These are phyloP conservation scores for Eucalyptus regnans DNA, from an alignment of 345 rosid species.

Conservation along the genomic window DNA sequence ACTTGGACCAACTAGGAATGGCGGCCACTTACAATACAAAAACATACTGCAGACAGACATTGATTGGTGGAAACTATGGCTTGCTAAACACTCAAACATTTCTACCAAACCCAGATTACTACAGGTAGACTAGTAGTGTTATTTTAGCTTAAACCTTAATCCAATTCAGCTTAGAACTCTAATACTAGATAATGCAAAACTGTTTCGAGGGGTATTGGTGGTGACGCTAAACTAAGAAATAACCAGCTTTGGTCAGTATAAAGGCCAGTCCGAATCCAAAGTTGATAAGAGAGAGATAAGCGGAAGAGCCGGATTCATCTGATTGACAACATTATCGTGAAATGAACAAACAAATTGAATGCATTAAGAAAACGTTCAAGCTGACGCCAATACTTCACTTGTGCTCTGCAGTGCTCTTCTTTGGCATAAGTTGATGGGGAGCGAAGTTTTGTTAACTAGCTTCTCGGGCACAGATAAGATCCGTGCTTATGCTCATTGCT, in stretches of 20 bases:
- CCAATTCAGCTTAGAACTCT: background rate
- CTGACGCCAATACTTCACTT: background rate
- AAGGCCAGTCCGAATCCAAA: background rate
- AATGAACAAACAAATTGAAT: background rate
- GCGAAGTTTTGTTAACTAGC: conserved; percentile 6
- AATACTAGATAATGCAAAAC: background rate
- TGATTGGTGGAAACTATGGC: conserved; percentile 55
- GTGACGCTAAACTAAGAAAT: background rate
- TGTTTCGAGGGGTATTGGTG: background rate
- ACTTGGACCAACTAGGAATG: conserved; percentile 57
- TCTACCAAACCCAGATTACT: conserved; percentile 41
- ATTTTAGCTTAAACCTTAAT: background rate
- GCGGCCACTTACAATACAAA: conserved; percentile 31
- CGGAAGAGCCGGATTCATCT: background rate
- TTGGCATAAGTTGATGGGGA: conserved; percentile 42
- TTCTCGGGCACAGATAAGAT: conserved; percentile 14
- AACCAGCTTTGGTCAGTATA: background rate
- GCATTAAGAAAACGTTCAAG: background rate
- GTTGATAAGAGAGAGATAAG: background rate
- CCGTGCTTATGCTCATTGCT: conserved; percentile 28
- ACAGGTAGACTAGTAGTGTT: conserved; percentile 6
- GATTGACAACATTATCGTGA: background rate
- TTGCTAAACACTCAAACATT: conserved; percentile 27
- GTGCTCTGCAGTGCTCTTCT: conserved; percentile 27
- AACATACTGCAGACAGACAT: conserved; percentile 41